A percentile compares a stretch with the other conserved stretches of the same genome.
These are phyloP conservation scores for Torulaspora quercuum DNA, from an alignment of 805 yeast species.

Conservation along the genomic window DNA sequence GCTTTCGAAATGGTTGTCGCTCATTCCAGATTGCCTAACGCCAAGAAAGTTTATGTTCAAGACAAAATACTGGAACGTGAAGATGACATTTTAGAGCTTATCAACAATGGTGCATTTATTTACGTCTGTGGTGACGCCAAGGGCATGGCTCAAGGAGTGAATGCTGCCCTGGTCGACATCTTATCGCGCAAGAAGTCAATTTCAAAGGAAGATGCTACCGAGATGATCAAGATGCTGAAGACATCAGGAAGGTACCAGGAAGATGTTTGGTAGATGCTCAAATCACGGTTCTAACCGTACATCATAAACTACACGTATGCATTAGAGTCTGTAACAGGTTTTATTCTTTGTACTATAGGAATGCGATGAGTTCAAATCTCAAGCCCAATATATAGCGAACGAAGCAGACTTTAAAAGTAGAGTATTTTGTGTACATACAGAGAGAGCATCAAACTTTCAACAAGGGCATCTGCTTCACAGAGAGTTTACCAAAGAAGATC, in stretches of 20 bases:
- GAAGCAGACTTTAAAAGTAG: too few species aligned
- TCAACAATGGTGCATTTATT: slow-evolving; percentile 78
- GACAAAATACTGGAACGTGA: slow-evolving; percentile 59
- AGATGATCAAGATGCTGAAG: slow-evolving; percentile 71
- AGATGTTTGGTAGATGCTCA: slow-evolving; percentile 83
- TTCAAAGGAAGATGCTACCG: slow-evolving; percentile 65
- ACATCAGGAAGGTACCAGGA: slow-evolving; percentile 90
- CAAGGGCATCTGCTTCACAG: too few species aligned
- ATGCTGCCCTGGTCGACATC: slow-evolving; percentile 60
- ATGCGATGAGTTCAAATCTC: too few species aligned
- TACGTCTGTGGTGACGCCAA: slow-evolving; percentile 98
- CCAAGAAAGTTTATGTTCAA: slow-evolving; percentile 76
- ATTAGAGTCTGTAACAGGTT: too few species aligned
- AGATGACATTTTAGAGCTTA: slow-evolving; percentile 38
- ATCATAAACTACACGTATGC: too few species aligned
- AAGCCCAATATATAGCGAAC: too few species aligned
- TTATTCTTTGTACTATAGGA: too few species aligned
- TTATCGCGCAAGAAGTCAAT: slow-evolving; percentile 61
- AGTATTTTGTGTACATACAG: too few species aligned
- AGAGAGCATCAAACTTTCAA: too few species aligned
- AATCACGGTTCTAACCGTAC: too few species aligned
- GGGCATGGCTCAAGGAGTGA: slow-evolving; percentile 93
- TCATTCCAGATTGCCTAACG: slow-evolving; percentile 68
- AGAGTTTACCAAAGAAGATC: too few species aligned
- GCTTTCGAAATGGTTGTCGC: slow-evolving; percentile 75